Evolutionary conservation across 805 yeast genomes (phyloP), one percentile per base, ranked within the genome.

Genomic region (Candida koratica): DNA sequence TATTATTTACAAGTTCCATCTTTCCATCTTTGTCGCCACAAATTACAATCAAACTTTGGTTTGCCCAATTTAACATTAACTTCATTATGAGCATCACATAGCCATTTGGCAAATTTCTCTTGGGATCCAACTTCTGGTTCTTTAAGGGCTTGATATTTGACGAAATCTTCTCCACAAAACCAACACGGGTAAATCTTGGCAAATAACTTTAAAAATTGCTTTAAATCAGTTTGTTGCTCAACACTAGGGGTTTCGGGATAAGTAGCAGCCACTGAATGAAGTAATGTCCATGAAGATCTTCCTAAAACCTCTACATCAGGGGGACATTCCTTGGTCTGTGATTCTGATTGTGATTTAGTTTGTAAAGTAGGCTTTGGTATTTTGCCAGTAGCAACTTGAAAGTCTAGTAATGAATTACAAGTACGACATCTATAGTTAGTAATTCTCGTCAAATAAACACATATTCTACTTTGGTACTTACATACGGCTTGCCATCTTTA

Each of bases 11-110:
- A n/a, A n/a, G n/a, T n/a, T 0, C 97, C 97, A 49, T 86, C 95
- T 47, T 74, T 79, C 98, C 98, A 90, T 53, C 98, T 78, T 50
- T 84, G 77, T 55, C 81, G 81, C 98, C 98, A 93, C 45, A 84
- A 70, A 39, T 79, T 68, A 51, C 97, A 90, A 55, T 90, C 88
- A 54, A 93, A 93, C 38, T 65, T 67, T 5, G 85, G 86, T 60
- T 93, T 93, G 1, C 95, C 95, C 17, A 90, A 56, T 56, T 88
- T 89, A 13, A 56, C 67, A 58, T 93, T 93, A n/a, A 93, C 97
- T 24, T 75, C 84, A 53, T 93, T 93, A 61, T 93, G 98, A 2
- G 97, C 97, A 43, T 79, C 84, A 61, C 97, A 93, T 37, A 93
- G 63, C 98, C 98, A 93, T 47, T 60, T 67, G 0, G 96, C 94